Base-by-base conservation (phyloP, 176 grass and related monocot species). In the Chrysopogon serrulatus region DNA sequence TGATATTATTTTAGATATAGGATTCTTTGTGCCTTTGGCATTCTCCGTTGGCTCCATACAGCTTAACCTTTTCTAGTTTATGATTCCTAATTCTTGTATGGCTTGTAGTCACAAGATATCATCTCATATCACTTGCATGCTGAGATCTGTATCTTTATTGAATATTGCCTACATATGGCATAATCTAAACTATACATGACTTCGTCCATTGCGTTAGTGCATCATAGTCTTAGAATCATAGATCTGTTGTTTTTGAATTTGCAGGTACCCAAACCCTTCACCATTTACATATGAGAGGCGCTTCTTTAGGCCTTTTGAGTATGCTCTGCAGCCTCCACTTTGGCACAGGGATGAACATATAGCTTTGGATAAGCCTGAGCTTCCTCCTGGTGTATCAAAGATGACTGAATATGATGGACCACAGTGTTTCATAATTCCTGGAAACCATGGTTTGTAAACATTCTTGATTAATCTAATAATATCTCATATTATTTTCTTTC, bases 381-480 rank as follows among this genome's bases (percentile, higher is more conserved):
- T 91, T 92, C 95, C 95, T 47, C 67, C n/a, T 47, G 88, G 92
- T 21, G 65, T 98, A 73, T 92, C 90, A 78, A 86, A 91, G 44
- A 79, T 98, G 71, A 91, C 78, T 35, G 80, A 89, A 68, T 98
- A 98, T 86, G 85, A 68, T 79, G 95, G 95, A 41, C 95, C 95
- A 65, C 92, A 98, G 53, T 95, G 95, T 85, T 98, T 98, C 67
- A 87, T 98, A 84, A 98, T 98, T 91, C 95, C 95, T 23, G 95
- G 95, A 78, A 95, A 98, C 53, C 95, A 98, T 72, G 95, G 95
- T 95, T 57, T 73, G 90, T 84, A 32, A 85, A 91, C 34, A 54
- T 35, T 76, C 14, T 39, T 80, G 11, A 85, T 70, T 73, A 51
- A 84, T 54, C 48, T 56, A 84, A 61, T 91, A 27, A 36, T 21